A percentile compares a stretch with the other conserved stretches of the same genome.
phyloP scores from a whole-genome alignment of 257 asterid species.

The Solanum acaule region DNA sequence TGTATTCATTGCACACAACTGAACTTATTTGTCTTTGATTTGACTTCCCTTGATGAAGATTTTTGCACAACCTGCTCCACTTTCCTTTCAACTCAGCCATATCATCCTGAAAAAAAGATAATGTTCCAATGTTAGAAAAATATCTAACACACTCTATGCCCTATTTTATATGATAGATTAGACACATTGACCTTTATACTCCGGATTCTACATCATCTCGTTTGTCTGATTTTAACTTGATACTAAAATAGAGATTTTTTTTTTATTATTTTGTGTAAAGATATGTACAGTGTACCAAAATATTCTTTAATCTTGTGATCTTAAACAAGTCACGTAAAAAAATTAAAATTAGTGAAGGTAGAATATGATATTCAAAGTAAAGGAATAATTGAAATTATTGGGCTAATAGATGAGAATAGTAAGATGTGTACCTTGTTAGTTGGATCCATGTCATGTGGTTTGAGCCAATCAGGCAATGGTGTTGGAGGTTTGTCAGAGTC shows the following conservation, averaged over 20 bases:
- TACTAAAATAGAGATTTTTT: too few species aligned
- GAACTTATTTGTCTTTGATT: constrained; percentile 15
- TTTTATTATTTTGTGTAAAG: too few species aligned
- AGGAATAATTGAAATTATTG: background rate
- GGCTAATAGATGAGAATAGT: background rate
- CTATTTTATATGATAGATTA: background rate
- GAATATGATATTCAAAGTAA: background rate
- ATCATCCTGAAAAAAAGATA: constrained; percentile 41
- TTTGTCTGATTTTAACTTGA: background rate
- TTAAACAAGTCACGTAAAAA: too few species aligned
- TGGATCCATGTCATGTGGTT: constrained; percentile 25
- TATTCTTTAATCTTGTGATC: too few species aligned
- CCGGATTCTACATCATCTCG: background rate
- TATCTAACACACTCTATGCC: too few species aligned
- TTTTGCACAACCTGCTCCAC: constrained; percentile 62
- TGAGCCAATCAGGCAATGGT: constrained; percentile 65
- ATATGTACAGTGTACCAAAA: too few species aligned
- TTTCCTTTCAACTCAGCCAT: constrained; percentile 44
- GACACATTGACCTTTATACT: background rate
- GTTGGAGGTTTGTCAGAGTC: constrained; percentile 27
- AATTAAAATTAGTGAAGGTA: background rate
- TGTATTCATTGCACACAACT: constrained; percentile 16
- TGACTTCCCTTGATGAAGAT: constrained; percentile 41
- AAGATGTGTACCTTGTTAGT: constrained; percentile 35
- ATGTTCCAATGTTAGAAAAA: too few species aligned